Conservation (phyloP, 345 rosid species). For the Euphorbia peplus region DNA sequence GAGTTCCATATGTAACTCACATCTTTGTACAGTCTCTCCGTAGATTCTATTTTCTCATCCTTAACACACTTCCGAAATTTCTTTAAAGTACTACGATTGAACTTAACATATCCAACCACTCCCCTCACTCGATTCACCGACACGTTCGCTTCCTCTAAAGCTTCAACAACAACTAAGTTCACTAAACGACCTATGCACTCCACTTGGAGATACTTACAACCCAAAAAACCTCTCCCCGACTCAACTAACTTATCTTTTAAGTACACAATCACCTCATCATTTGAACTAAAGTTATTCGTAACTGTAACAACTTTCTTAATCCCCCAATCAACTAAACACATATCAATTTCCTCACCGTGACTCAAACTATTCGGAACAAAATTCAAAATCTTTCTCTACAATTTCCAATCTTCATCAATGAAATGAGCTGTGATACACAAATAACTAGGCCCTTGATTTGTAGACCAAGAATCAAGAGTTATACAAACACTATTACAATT, state of each 20-base stretch:
- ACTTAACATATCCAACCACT: neutral
- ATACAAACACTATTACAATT: neutral
- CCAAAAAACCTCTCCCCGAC: neutral
- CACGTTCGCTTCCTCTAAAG: neutral
- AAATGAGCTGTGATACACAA: constrained; percentile 7
- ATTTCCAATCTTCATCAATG: constrained; percentile 11
- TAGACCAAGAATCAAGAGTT: neutral
- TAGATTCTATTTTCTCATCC: neutral
- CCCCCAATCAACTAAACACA: constrained; percentile 2
- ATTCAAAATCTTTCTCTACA: neutral
- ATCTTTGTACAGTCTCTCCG: neutral
- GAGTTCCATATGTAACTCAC: neutral
- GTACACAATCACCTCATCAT: neutral
- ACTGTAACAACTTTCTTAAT: constrained; percentile 2
- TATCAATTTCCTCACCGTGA: neutral
- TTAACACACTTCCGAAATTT: neutral
- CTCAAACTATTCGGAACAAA: neutral
- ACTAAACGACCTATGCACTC: neutral
- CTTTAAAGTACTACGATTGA: neutral
- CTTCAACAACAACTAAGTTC: neutral
- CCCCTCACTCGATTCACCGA: neutral
- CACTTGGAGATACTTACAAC: neutral
- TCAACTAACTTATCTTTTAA: neutral
- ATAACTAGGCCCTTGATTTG: neutral
- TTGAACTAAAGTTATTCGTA: constrained; percentile 8